These are phyloP conservation scores for Pseudonectria foliicola DNA, from an alignment of 2,329 filamentous ascomycete genomes.

Conservation along the genomic window DNA sequence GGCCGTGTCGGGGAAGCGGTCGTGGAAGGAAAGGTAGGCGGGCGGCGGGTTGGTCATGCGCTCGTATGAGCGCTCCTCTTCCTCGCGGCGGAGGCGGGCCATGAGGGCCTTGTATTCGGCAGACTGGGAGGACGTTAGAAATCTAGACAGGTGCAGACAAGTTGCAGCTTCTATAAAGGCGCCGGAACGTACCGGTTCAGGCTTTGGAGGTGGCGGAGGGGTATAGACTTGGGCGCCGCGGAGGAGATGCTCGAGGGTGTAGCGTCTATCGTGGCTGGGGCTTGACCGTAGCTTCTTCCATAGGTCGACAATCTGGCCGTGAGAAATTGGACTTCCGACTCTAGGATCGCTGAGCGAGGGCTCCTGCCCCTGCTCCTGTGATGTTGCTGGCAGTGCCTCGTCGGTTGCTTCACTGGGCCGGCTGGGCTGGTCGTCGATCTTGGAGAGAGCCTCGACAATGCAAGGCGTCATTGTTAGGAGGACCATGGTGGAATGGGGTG, in stretches of 20 bases:
- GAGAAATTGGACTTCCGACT: slow-evolving; percentile 63
- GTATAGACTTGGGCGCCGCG: slow-evolving; percentile 65
- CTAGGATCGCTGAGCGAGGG: slow-evolving; percentile 43
- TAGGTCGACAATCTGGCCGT: slow-evolving; percentile 59
- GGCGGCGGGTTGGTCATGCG: slow-evolving; percentile 63
- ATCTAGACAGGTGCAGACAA: background rate
- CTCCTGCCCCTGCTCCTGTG: slow-evolving; percentile 33
- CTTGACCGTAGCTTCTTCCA: slow-evolving; percentile 45
- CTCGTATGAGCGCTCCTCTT: slow-evolving; percentile 76
- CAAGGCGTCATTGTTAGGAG: slow-evolving; percentile 67
- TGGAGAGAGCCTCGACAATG: slow-evolving; percentile 55
- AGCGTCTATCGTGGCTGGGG: slow-evolving; percentile 22
- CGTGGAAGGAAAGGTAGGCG: slow-evolving; percentile 49
- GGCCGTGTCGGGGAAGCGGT: slow-evolving; percentile 50
- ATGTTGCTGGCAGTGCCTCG: slow-evolving; percentile 7
- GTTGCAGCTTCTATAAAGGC: no score
- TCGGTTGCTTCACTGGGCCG: slow-evolving; percentile 10
- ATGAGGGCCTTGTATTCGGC: slow-evolving; percentile 83
- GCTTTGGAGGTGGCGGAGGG: slow-evolving; percentile 73
- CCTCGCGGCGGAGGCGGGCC: slow-evolving; percentile 72
- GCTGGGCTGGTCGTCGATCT: slow-evolving; percentile 18
- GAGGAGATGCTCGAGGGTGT: slow-evolving; percentile 63
- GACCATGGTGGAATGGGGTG: slow-evolving; percentile 48
- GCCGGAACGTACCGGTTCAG: slow-evolving; percentile 56
- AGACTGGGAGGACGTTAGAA: slow-evolving; percentile 41